A percentile compares a stretch with the other conserved stretches of the same genome.
phyloP scores from a whole-genome alignment of 2,329 filamentous ascomycete genomes.

The Acephala macrosclerotiorum region DNA sequence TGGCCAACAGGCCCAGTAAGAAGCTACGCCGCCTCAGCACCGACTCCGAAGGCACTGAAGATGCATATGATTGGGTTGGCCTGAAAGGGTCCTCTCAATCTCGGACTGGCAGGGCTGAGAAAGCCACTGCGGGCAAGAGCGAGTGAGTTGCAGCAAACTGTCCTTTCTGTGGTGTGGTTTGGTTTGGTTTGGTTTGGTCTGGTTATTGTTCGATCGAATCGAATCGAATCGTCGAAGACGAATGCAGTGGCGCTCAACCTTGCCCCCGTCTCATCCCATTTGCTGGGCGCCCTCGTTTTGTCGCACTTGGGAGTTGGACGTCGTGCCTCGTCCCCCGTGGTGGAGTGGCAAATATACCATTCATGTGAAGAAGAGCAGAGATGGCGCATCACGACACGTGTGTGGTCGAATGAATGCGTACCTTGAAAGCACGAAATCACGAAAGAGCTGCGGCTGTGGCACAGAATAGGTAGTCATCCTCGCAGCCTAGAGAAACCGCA shows the following conservation, averaged over 20 bases:
- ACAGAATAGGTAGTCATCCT: background rate
- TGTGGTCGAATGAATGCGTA: background rate
- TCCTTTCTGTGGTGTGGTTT: conserved; percentile 13
- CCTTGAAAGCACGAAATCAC: background rate
- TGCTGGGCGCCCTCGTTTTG: background rate
- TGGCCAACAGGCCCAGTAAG: conserved; percentile 41
- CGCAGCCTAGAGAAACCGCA: background rate
- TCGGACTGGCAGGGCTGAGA: conserved; percentile 29
- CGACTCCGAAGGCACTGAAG: conserved; percentile 40
- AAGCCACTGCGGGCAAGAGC: conserved; percentile 29
- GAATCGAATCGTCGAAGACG: conserved; percentile 1
- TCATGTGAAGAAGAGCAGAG: background rate
- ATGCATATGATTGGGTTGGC: conserved; percentile 37
- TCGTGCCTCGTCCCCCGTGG: background rate
- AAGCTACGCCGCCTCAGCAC: conserved; percentile 40
- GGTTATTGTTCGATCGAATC: background rate
- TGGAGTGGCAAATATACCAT: background rate
- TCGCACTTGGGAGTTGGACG: background rate
- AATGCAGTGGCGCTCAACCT: background rate
- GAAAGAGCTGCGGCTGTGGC: too few species aligned
- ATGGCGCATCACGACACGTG: background rate
- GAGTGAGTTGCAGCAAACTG: conserved; percentile 31
- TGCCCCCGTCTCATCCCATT: background rate
- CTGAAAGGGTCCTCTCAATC: conserved; percentile 21
- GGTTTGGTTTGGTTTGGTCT: too few species aligned